A percentile compares a stretch with the other conserved stretches of the same genome.
These are phyloP conservation scores for Penicillium freii DNA, from an alignment of 2,329 filamentous ascomycete genomes.

Conservation along the genomic window DNA sequence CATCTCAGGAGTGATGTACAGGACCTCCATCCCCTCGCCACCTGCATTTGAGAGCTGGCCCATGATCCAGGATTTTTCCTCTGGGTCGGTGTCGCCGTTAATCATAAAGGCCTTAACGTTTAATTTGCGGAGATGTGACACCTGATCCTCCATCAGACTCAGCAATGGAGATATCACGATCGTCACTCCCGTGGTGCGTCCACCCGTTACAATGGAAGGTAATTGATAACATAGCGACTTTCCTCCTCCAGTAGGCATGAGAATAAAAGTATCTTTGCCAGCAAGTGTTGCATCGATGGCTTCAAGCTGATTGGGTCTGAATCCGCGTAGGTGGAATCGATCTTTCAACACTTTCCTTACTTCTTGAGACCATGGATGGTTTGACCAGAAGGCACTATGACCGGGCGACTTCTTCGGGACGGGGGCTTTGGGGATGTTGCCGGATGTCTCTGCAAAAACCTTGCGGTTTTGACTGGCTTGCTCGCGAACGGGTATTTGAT, in stretches of 20 bases:
- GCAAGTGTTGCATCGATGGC: conserved; percentile 90
- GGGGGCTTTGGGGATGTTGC: conserved; percentile 35
- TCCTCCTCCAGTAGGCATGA: conserved; percentile 97
- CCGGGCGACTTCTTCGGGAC: conserved; percentile 33
- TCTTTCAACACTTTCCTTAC: conserved; percentile 78
- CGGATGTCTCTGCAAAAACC: conserved; percentile 44
- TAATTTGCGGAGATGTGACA: conserved; percentile 72
- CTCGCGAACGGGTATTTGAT: conserved; percentile 15
- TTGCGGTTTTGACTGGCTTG: conserved; percentile 27
- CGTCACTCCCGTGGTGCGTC: conserved; percentile 78
- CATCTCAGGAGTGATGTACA: conserved; percentile 98
- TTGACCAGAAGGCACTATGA: conserved; percentile 52
- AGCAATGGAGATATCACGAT: conserved; percentile 92
- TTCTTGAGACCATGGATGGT: conserved; percentile 78
- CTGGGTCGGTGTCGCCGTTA: conserved; percentile 69
- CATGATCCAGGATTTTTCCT: conserved; percentile 66
- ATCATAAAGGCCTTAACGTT: conserved; percentile 77
- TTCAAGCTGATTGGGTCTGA: conserved; percentile 87
- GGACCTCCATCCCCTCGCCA: conserved; percentile 76
- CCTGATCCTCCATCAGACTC: conserved; percentile 97
- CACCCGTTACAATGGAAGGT: conserved; percentile 77
- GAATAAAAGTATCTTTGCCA: conserved; percentile 86
- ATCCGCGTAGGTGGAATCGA: conserved; percentile 79
- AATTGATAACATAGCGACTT: conserved; percentile 97
- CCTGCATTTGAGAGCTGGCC: conserved; percentile 59